A percentile compares a stretch with the other conserved stretches of the same genome.
phyloP scores from a whole-genome alignment of 345 rosid genomes.

The Eucalyptus curtisii region DNA sequence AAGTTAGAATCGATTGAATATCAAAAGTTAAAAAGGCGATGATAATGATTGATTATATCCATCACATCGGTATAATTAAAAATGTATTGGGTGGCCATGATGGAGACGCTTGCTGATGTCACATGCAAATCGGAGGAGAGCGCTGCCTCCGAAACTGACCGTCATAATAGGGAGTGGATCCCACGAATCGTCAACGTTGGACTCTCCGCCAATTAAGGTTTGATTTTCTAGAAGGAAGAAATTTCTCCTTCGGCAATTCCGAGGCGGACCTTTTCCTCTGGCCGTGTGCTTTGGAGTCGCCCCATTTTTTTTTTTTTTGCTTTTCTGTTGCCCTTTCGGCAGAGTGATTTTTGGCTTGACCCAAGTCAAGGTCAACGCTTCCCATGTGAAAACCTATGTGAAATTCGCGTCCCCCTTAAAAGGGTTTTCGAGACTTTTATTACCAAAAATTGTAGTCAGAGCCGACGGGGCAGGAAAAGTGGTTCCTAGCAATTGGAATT shows the following conservation, averaged over 20 bases:
- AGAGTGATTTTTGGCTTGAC: not conserved
- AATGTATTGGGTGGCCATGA: too few relatives aligned
- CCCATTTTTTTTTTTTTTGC: not conserved
- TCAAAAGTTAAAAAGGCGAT: accelerated
- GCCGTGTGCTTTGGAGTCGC: not conserved
- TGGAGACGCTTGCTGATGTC: not conserved
- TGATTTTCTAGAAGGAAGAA: not conserved
- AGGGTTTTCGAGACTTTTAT: not conserved
- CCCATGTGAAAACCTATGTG: not conserved
- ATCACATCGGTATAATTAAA: not conserved
- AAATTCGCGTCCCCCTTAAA: not conserved
- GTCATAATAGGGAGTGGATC: not conserved
- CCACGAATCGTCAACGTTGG: not conserved
- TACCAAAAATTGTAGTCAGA: not conserved
- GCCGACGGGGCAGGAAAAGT: not conserved
- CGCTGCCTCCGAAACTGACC: not conserved
- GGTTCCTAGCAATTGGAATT: not conserved
- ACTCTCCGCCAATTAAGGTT: not conserved
- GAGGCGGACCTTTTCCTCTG: not conserved
- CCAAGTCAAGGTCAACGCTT: not conserved
- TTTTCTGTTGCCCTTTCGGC: not conserved
- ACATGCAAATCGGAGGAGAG: not conserved
- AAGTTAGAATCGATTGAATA: accelerated
- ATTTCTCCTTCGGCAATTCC: not conserved
- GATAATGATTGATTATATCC: not conserved